Percentiles rank a stretch among this genome's conserved stretches.
Conservation (phyloP, 192 early-diverging fungal species). For the Coemansia erecta region DNA sequence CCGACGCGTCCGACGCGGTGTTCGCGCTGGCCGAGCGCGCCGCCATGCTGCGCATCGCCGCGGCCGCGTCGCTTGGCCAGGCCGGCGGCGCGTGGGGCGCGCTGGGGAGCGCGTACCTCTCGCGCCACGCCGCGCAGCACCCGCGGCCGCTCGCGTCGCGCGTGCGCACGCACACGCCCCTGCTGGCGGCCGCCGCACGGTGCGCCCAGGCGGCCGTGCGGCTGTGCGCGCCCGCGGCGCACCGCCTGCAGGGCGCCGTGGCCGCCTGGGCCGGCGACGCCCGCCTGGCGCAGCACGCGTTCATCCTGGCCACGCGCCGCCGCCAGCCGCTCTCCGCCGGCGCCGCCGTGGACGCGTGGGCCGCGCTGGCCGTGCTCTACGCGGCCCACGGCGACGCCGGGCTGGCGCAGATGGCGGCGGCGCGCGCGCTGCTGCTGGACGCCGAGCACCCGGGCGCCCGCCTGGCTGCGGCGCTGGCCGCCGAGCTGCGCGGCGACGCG, state of each 20-base stretch:
- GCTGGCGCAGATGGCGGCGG: conserved; percentile 73
- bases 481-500: conserved; percentile 30
- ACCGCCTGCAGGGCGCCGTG: conserved; percentile 75
- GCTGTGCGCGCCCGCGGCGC: conserved; percentile 60
- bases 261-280: conserved; percentile 45
- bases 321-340: conserved; percentile 61
- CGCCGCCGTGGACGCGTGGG: conserved; percentile 63
- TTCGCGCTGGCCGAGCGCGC: conserved; percentile 25
- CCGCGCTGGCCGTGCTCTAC: conserved; percentile 81
- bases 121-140: conserved; percentile 7
- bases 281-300: conserved; percentile 77
- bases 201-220: conserved; percentile 58
- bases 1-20: not conserved
- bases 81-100: conserved; percentile 42
- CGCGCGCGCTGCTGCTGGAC: conserved; percentile 67
- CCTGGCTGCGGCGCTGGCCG: conserved; percentile 85
- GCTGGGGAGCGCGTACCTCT: conserved; percentile 30
- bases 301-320: conserved; percentile 76
- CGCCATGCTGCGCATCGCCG: conserved; percentile 20
- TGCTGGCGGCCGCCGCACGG: conserved; percentile 17
- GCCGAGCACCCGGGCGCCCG: conserved; percentile 76
- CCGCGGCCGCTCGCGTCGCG: not conserved
- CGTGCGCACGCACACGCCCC: conserved; percentile 6
- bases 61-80: conserved; percentile 13
- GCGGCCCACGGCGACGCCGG: conserved; percentile 66